phyloP scores from a whole-genome alignment of 257 asterid species.

The Nicotiana paniculata region DNA sequence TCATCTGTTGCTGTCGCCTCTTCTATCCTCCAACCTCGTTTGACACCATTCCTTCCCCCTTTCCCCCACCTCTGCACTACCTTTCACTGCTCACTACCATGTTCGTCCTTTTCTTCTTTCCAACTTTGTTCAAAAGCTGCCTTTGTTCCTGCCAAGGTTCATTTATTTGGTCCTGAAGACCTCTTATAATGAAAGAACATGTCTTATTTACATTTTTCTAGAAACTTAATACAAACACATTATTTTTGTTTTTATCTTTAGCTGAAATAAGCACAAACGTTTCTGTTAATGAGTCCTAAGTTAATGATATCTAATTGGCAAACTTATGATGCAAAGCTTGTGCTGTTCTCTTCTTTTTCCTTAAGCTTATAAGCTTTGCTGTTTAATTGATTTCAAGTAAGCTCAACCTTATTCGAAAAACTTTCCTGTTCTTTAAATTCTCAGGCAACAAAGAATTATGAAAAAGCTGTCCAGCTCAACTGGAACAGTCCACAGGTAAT shows the following conservation, averaged over 20 bases:
- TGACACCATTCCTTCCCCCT: background rate
- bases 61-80: constrained; percentile 5
- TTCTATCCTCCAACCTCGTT: background rate
- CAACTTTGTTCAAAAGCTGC: background rate
- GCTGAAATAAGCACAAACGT: background rate
- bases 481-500: constrained; percentile 99
- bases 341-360: constrained; percentile 1
- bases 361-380: background rate
- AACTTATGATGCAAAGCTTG: background rate
- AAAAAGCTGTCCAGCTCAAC: constrained; percentile 92
- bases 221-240: background rate
- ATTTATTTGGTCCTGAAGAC: background rate
- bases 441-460: constrained; percentile 93
- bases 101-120: background rate
- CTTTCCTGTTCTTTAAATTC: constrained; percentile 22
- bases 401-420: background rate
- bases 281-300: background rate
- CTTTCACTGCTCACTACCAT: background rate
- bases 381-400: background rate
- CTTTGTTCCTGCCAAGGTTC: background rate
- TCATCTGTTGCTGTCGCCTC: background rate
- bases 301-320: background rate
- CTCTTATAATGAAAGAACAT: background rate
- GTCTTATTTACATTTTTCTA: background rate
- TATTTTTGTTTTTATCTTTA: background rate